Evolutionary conservation across 2,329 filamentous ascomycete species (phyloP).

Genomic region (Ceratocystis eucalypticola): DNA sequence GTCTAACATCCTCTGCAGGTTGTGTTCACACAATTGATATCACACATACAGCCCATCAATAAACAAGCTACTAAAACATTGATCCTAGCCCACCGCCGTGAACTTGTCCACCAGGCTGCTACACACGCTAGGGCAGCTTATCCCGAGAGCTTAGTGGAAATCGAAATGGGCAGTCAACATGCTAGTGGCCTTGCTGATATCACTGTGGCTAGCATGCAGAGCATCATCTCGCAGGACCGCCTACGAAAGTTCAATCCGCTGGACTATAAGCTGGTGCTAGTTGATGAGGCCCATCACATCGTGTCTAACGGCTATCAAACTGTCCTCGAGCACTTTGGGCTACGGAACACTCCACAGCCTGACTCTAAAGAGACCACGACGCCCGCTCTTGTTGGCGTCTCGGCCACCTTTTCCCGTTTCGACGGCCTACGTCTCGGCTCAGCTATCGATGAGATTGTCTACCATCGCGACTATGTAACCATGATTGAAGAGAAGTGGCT

Average conservation of each 20-base stretch:
- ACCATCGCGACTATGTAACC: conserved; percentile 62
- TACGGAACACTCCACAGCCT: conserved; percentile 36
- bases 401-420: conserved; percentile 63
- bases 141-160: conserved; percentile 65
- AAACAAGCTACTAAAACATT: conserved; percentile 59
- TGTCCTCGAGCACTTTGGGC: conserved; percentile 63
- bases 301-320: conserved; percentile 69
- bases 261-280: conserved; percentile 76
- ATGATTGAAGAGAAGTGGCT: conserved; percentile 83
- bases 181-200: conserved; percentile 78
- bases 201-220: conserved; percentile 80
- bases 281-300: conserved; percentile 96
- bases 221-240: conserved; percentile 61
- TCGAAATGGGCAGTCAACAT: conserved; percentile 75
- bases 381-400: conserved; percentile 74
- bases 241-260: conserved; percentile 70
- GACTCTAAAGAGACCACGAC: conserved; percentile 24
- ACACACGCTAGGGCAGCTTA: conserved; percentile 71
- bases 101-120: conserved; percentile 88
- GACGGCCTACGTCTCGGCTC: conserved; percentile 72
- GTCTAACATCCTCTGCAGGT: conserved; percentile 38
- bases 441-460: conserved; percentile 90
- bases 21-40: conserved; percentile 91
- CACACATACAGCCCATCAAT: conserved; percentile 49
- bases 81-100: conserved; percentile 81